Evolutionary conservation across 495 filamentous ascomycete genomes (phyloP).

Genomic region (Podospora fimiseda): DNA sequence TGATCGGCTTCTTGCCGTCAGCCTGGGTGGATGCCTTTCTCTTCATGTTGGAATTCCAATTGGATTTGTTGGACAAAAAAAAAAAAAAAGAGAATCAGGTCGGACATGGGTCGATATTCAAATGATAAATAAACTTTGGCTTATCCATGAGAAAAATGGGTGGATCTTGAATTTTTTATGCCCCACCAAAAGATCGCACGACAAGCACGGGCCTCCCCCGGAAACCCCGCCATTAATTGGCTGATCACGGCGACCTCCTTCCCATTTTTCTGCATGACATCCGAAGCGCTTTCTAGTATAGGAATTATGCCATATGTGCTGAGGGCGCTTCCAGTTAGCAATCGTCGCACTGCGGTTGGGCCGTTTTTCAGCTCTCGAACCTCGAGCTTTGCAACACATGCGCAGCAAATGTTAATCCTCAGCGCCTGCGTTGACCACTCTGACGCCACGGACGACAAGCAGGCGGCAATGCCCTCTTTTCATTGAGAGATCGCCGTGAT

Average conservation of each 20-base stretch:
- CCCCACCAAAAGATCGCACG: not conserved
- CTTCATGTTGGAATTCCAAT: conserved; percentile 38
- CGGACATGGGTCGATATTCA: conserved; percentile 23
- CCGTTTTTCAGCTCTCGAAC: not conserved
- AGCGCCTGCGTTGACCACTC: conserved; percentile 9
- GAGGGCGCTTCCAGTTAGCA: conserved; percentile 10
- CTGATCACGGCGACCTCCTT: too few relatives aligned
- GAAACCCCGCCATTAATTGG: not conserved
- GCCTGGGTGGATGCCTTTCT: conserved; percentile 39
- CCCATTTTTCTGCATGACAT: conserved; percentile 21
- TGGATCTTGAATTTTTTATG: conserved; percentile 14
- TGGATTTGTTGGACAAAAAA: conserved; percentile 9
- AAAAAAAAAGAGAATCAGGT: conserved; percentile 2
- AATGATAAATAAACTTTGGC: conserved; percentile 17
- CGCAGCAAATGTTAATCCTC: conserved; percentile 3
- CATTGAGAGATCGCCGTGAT: conserved; percentile 5
- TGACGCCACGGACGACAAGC: not conserved
- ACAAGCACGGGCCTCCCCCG: conserved; percentile 9
- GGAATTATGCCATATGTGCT: conserved; percentile 21
- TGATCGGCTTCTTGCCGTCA: conserved; percentile 30
- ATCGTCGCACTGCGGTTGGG: not conserved
- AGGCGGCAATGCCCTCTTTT: not conserved
- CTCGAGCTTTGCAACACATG: too few relatives aligned
- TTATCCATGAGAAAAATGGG: conserved; percentile 7
- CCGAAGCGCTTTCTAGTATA: conserved; percentile 17